phyloP scores from a whole-genome alignment of 2,329 filamentous ascomycete genomes.

The Penicillium thymicola region DNA sequence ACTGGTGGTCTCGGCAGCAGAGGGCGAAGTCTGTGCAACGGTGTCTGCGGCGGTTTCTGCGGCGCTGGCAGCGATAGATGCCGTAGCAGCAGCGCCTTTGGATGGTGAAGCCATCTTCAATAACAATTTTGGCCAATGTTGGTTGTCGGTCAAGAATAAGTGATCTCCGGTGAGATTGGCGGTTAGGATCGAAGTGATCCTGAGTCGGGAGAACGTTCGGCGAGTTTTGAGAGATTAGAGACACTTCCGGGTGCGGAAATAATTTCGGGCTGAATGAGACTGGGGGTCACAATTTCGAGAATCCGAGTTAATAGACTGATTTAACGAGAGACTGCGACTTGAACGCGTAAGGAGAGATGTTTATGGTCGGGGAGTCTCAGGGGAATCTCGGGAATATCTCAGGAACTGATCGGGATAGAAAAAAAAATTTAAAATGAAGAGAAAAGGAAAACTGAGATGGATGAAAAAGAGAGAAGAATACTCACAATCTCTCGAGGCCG shows the following conservation, averaged over 20 bases:
- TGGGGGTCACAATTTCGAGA: background rate
- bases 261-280: background rate
- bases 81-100: background rate
- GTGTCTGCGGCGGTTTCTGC: background rate
- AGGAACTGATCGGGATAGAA: constrained; percentile 1
- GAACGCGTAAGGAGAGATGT: constrained; percentile 11
- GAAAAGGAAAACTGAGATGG: constrained; percentile 2
- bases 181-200: constrained; percentile 9
- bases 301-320: constrained; percentile 5
- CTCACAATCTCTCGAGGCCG: constrained; percentile 13
- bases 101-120: background rate
- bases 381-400: constrained; percentile 8
- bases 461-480: constrained; percentile 13
- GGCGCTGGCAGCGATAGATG: background rate
- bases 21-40: background rate
- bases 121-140: background rate
- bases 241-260: background rate
- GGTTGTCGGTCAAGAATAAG: background rate
- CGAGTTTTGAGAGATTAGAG: background rate
- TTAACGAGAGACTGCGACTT: constrained; percentile 15
- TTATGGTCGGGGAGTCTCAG: constrained; percentile 13
- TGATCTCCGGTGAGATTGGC: background rate
- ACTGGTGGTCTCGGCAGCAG: background rate
- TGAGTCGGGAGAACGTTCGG: constrained; percentile 1
- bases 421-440: constrained; percentile 8